Conservation (phyloP, 768 basidiomycete genomes). For the Termitomyces sp. region DNA sequence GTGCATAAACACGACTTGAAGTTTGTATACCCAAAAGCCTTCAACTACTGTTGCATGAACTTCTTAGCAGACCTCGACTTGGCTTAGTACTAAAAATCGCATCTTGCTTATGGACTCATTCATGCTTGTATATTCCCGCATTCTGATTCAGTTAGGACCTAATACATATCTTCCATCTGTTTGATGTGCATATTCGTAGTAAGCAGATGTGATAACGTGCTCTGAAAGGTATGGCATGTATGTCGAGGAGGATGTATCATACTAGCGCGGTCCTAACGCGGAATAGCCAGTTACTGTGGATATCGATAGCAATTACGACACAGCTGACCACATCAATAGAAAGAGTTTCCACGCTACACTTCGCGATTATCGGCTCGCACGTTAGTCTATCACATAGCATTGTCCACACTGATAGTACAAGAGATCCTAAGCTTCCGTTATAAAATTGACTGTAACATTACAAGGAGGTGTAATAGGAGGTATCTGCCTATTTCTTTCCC, state of each 20-base stretch:
- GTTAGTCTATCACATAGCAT: background rate
- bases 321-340: background rate
- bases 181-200: too few species aligned
- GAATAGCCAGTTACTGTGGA: too few species aligned
- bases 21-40: background rate
- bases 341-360: too few species aligned
- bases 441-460: background rate
- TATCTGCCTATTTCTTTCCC: constrained; percentile 26
- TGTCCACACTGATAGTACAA: background rate
- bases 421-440: background rate
- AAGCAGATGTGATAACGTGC: background rate
- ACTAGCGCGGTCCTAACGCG: too few species aligned
- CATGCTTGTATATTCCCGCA: background rate
- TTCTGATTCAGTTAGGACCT: background rate
- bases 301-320: background rate
- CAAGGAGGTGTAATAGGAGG: background rate
- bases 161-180: background rate
- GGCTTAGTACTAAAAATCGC: background rate
- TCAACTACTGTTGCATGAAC: background rate
- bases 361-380: too few species aligned
- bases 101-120: background rate
- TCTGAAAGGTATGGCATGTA: background rate
- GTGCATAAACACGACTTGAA: background rate
- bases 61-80: background rate
- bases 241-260: too few species aligned